Evolutionary conservation across 2,329 filamentous ascomycete species (phyloP), one percentile per base, ranked within the genome.

Genomic region (Colletotrichum sp.): DNA sequence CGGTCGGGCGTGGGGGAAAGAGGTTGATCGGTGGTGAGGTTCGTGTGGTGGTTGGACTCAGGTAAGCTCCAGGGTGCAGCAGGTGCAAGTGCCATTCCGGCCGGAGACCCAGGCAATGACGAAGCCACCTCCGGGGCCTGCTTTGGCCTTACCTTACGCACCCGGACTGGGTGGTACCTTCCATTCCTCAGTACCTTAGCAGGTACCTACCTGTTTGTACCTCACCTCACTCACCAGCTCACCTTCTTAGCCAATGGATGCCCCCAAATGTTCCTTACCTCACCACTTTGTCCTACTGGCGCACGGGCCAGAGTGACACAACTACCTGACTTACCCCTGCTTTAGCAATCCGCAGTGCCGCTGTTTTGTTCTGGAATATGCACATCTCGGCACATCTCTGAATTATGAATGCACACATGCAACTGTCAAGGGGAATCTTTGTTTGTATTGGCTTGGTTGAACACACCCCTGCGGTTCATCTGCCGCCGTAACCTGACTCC

Each of bases 21-120:
- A 74, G 36, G 65, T 32, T 52, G 70, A 76, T 74, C 48, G 36
- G 71, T 59, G 66, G 44, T 68, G 59, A 34, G 65, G 73, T 48
- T 48, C 44, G 44, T 48, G n/a, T 48, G 44, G 44, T 48, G 71
- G 74, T 69, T 76, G 65, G 74, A 76, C 74, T 65, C 74, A 74
- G 71, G 74, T 68, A 60, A 76, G 73, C 74, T 76, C 71, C 32
- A 74, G 70, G 64, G 74, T 69, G 44, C 39, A 75, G 72, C 72
- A 52, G 59, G 70, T 74, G 72, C 66, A 74, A 59, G 72, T 71
- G 69, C 68, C 61, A 67, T 75, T 75, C 61, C 63, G 13, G 69
- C 70, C 36, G 59, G 71, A 74, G 74, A 44, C 32, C 48, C 73
- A 68, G 74, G 64, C 74, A 76, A 76, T 76, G 74, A 76, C 71